A percentile compares a stretch with the other conserved stretches of the same genome.
Evolutionary conservation across 441 rosid genomes (phyloP).

Genomic region (Syzygium syzygioides): DNA sequence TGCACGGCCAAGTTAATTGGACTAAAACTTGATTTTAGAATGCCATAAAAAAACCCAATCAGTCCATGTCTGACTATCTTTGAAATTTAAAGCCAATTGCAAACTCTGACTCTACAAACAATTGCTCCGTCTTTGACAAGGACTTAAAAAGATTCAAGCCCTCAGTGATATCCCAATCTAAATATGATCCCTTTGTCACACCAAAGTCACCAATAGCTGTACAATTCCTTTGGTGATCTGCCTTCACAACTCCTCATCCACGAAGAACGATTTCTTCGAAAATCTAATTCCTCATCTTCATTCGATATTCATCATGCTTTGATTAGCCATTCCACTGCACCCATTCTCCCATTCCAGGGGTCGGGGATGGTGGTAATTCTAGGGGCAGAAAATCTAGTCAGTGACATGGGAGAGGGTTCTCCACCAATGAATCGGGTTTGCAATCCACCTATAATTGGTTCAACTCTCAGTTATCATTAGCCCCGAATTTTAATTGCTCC

Average conservation of each 20-base stretch:
- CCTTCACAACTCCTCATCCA: neutral
- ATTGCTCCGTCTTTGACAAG: neutral
- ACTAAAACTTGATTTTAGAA: neutral
- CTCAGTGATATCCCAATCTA: neutral
- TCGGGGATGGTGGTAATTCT: too few relatives aligned
- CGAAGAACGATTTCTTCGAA: neutral
- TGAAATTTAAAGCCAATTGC: neutral
- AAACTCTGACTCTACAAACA: neutral
- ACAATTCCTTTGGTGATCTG: neutral
- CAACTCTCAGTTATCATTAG: too few relatives aligned
- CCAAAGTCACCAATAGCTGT: neutral
- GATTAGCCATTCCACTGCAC: neutral
- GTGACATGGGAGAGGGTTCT: neutral
- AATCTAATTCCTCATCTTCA: neutral
- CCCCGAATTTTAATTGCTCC: neutral
- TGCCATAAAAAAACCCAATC: neutral
- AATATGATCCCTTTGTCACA: neutral
- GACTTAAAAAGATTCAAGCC: neutral
- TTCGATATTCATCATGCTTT: neutral
- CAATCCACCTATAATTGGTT: neutral
- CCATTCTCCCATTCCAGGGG: neutral
- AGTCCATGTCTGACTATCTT: neutral
- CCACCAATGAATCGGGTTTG: neutral
- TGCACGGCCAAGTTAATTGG: neutral
- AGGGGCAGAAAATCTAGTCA: neutral